Evolutionary conservation across 2,329 filamentous ascomycete genomes (phyloP).

Genomic region (Colletotrichum sp.): DNA sequence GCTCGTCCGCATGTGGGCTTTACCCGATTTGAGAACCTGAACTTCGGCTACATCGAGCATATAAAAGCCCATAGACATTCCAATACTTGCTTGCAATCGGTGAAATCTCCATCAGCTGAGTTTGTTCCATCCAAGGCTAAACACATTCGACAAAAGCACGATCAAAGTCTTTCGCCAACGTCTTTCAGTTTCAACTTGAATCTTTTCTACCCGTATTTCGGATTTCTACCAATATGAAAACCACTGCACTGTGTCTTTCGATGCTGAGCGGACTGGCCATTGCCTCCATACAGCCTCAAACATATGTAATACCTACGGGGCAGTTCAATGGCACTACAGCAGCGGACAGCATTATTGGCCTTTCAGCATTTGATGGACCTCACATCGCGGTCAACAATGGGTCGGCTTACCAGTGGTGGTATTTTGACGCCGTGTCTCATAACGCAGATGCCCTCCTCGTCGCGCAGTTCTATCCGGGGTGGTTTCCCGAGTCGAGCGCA

Average conservation of each 20-base stretch:
- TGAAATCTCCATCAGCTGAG: background rate
- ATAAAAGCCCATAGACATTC: background rate
- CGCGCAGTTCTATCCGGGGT: background rate
- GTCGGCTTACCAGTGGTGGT: background rate
- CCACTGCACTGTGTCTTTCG: background rate
- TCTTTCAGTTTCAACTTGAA: background rate
- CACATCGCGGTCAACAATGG: background rate
- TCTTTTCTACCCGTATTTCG: background rate
- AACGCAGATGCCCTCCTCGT: background rate
- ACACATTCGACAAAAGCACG: background rate
- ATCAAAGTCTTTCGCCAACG: background rate
- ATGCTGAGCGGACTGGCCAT: background rate
- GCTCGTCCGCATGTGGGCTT: background rate
- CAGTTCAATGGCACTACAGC: background rate
- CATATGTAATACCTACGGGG: background rate
- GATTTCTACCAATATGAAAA: background rate
- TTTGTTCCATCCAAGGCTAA: background rate
- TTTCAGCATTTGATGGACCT: background rate
- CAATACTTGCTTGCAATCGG: background rate
- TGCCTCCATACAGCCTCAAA: background rate
- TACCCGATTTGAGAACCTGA: background rate
- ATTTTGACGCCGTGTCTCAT: background rate
- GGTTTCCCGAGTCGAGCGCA: background rate
- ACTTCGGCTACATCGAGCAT: background rate
- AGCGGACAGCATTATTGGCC: background rate